phyloP scores from a whole-genome alignment of 2,329 filamentous ascomycete genomes.

The Hypoxylon sp. region DNA sequence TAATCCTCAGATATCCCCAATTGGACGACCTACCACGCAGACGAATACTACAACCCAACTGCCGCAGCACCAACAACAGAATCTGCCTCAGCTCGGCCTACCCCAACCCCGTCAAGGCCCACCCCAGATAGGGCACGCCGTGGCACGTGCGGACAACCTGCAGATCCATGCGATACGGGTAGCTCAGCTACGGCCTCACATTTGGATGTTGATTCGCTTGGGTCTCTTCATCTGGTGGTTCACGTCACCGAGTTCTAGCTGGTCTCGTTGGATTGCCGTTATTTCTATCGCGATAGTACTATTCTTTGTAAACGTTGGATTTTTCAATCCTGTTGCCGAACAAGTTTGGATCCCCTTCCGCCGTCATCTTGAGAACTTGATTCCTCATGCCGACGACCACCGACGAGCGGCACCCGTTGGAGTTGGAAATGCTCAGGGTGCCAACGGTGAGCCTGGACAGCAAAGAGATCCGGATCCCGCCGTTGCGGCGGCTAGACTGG shows the following conservation, averaged over 20 bases:
- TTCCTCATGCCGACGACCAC: conserved; percentile 62
- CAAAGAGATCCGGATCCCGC: conserved; percentile 56
- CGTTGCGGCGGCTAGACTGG: conserved; percentile 65
- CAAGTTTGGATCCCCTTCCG: conserved; percentile 68
- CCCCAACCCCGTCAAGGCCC: conserved; percentile 47
- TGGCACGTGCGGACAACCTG: conserved; percentile 47
- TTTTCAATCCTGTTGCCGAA: conserved; percentile 67
- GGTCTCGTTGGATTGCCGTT: conserved; percentile 69
- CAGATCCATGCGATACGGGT: conserved; percentile 53
- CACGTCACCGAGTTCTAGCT: conserved; percentile 67
- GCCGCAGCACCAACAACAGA: conserved; percentile 45
- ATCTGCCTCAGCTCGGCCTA: conserved; percentile 46
- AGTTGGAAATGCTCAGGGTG: conserved; percentile 49
- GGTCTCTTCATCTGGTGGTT: conserved; percentile 74
- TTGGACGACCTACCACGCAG: conserved; percentile 38
- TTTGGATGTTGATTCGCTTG: conserved; percentile 71
- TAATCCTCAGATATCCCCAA: conserved; percentile 24
- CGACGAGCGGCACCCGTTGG: conserved; percentile 45
- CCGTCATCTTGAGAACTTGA: conserved; percentile 68
- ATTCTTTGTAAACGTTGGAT: conserved; percentile 70
- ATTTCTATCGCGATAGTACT: conserved; percentile 65
- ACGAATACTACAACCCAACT: conserved; percentile 43
- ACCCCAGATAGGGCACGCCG: conserved; percentile 46
- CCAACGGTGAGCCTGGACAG: conserved; percentile 43
- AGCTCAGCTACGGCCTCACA: conserved; percentile 66